Evolutionary conservation across 2,329 filamentous ascomycete species (phyloP).

Genomic region (Fusarium sp.): DNA sequence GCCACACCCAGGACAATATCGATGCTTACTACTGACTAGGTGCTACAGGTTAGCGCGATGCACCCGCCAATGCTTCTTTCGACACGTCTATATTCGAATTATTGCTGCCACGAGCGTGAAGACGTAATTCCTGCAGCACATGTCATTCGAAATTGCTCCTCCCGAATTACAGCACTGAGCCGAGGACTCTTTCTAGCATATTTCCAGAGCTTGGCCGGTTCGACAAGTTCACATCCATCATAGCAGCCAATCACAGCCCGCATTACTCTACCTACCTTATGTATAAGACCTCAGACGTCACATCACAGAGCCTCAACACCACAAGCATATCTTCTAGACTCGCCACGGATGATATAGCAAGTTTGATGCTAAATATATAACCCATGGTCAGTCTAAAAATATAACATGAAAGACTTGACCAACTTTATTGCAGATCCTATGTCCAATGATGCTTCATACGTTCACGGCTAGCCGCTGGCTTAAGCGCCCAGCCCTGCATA

Average conservation of each 20-base stretch:
- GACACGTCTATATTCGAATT: constrained; percentile 11
- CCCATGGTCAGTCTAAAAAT: constrained; percentile 29
- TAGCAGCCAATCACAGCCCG: constrained; percentile 34
- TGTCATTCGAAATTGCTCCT: constrained; percentile 1
- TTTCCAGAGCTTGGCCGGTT: not conserved
- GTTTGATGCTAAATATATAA: constrained; percentile 18
- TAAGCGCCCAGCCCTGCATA: constrained; percentile 42
- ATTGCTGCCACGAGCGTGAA: not conserved
- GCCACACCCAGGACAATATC: constrained; percentile 1
- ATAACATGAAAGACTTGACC: constrained; percentile 2
- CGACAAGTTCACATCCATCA: not conserved
- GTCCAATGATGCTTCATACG: constrained; percentile 27
- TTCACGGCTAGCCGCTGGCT: constrained; percentile 40
- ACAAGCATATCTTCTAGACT: constrained; percentile 12
- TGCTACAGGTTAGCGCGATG: constrained; percentile 18
- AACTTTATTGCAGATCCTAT: constrained; percentile 15
- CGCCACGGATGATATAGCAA: constrained; percentile 4
- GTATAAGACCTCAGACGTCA: constrained; percentile 21
- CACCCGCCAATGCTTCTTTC: constrained; percentile 10
- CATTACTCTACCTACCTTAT: not conserved
- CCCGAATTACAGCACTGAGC: not conserved
- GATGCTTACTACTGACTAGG: not conserved
- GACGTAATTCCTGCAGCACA: constrained; percentile 7
- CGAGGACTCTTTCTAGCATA: not conserved
- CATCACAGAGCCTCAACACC: constrained; percentile 45